Conservation (phyloP, 768 basidiomycete genomes). For the Amanita molliuscula region DNA sequence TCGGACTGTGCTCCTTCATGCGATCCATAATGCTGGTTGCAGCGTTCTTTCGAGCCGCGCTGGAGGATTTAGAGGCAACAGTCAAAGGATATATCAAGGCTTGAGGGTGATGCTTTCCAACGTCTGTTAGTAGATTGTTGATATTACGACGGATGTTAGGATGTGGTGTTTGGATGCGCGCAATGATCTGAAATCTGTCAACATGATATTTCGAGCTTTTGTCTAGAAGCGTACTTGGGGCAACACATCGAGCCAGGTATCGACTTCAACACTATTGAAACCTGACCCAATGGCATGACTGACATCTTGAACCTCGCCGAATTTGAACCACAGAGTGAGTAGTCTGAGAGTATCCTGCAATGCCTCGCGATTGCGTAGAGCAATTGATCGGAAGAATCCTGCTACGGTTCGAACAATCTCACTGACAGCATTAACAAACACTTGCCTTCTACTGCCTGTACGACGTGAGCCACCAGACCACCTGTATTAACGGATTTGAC, state of each 20-base stretch:
- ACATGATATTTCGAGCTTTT: not conserved
- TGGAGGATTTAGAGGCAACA: slow-evolving; percentile 94
- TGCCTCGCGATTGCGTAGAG: slow-evolving; percentile 80
- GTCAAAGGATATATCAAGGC: slow-evolving; percentile 93
- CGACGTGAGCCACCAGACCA: slow-evolving; percentile 71
- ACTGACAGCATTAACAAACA: not conserved
- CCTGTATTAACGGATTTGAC: slow-evolving; percentile 46
- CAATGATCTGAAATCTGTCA: slow-evolving; percentile 66
- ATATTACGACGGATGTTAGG: slow-evolving; percentile 82
- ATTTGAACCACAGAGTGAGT: slow-evolving; percentile 97
- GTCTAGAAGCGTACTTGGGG: slow-evolving; percentile 58
- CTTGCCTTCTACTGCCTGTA: slow-evolving; percentile 86
- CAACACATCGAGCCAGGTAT: slow-evolving; percentile 98
- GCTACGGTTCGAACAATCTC: slow-evolving; percentile 8
- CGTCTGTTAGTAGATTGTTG: slow-evolving; percentile 77
- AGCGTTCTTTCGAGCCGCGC: slow-evolving; percentile 66
- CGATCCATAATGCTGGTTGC: slow-evolving; percentile 83
- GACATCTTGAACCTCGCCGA: slow-evolving; percentile 83
- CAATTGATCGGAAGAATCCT: slow-evolving; percentile 95
- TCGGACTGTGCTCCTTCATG: slow-evolving; percentile 85
- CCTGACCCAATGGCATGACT: slow-evolving; percentile 82
- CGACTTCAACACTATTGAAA: slow-evolving; percentile 83
- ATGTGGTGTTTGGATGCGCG: slow-evolving; percentile 93
- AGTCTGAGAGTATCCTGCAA: slow-evolving; percentile 91
- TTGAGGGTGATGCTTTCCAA: slow-evolving; percentile 95